phyloP scores from a whole-genome alignment of 1,284 basidiomycete genomes.

The Ceratobasidium papillatum region DNA sequence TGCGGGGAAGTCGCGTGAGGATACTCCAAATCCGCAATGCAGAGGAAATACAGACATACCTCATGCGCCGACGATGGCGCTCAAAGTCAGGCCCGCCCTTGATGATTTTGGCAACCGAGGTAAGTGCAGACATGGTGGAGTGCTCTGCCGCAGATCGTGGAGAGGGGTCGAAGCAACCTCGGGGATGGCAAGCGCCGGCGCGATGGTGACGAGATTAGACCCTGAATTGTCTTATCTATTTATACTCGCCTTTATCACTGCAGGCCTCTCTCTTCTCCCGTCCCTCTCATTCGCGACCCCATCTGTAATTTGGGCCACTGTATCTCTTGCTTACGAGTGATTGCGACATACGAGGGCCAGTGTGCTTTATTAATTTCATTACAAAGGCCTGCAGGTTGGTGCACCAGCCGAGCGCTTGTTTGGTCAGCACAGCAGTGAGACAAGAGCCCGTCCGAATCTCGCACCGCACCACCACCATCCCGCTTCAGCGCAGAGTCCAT shows the following conservation, averaged over 20 bases:
- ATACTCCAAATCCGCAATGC: background rate
- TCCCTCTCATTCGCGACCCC: background rate
- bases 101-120: conserved; percentile 5
- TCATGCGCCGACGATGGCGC: conserved; percentile 24
- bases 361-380: background rate
- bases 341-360: background rate
- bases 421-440: conserved; percentile 18
- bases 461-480: conserved; percentile 33
- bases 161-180: background rate
- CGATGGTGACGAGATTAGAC: conserved; percentile 1
- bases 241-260: background rate
- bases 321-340: background rate
- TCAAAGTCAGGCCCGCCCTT: conserved; percentile 21
- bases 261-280: background rate
- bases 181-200: conserved; percentile 9
- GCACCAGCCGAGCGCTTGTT: conserved; percentile 31
- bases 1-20: background rate
- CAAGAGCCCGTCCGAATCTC: conserved; percentile 2
- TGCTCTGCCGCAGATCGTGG: background rate
- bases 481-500: background rate
- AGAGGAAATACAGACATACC: background rate
- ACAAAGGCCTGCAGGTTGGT: background rate
- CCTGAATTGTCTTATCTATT: conserved; percentile 10
- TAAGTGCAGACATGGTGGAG: conserved; percentile 12
- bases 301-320: background rate